Base-by-base conservation (phyloP, 1,284 basidiomycete species). In the Athelia psychrophila region DNA sequence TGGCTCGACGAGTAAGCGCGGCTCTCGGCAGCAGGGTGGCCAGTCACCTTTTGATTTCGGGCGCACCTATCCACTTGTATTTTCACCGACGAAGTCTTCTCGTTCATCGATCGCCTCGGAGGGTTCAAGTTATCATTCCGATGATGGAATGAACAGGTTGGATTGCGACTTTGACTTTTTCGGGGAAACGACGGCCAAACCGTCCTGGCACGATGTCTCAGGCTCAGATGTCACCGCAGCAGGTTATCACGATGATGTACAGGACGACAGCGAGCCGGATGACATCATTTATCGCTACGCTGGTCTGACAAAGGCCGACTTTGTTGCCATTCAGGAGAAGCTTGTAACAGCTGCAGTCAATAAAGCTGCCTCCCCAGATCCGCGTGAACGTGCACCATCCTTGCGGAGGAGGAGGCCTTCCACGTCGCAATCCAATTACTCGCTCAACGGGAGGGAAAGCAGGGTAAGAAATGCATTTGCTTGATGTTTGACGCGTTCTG, bases 51-150 rank as follows among this genome's bases (percentile, higher is more conserved):
- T 83, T 67, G 73, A 77, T 50, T 71, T 81, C 18, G 74, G 71
- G 32, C 65, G 77, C 15, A 76, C 79, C 18, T 77, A 83, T 51
- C 76, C 80, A 1, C 73, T 86, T 45, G 71, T 84, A 16, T 78
- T 91, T 51, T 83, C 83, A 35, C 83, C 86, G 3, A 69, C 76
- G 20, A 90, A 84, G 57, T 87, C 86, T 12, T 91, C 90, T 25
- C 78, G 83, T 24, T 87, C 87, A 10, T 92, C 90, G 5, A 68
- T 92, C 22, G 86, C 84, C 54, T 91, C 88, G 13, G 78, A 75
- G 30, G 88, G 89, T 12, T 92, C 90, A 2, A 91, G 89, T 65
- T 92, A 88, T 65, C 89, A 91, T 64, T 89, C 89, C 3, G 84
- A 79, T 78, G 86, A 89, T 50, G 82, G 73, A 25, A 80, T 68